phyloP scores from a whole-genome alignment of 805 yeast species.

The Starmerella davenportii region DNA sequence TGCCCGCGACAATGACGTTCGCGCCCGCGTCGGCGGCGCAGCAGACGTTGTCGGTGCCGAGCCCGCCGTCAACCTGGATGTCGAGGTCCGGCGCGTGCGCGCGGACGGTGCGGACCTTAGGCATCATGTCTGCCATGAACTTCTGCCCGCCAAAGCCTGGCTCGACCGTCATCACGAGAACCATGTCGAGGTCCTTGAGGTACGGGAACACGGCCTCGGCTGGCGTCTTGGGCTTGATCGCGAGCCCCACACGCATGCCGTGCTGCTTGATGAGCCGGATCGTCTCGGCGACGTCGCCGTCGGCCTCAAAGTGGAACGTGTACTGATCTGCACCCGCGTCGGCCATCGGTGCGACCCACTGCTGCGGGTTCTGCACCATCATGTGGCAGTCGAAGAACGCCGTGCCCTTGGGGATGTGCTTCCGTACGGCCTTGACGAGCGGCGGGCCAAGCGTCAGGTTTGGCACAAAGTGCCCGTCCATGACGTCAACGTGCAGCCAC shows the following conservation, averaged over 20 bases:
- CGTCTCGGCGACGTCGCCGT: slow-evolving; percentile 48
- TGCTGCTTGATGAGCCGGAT: slow-evolving; percentile 55
- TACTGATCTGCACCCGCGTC: slow-evolving; percentile 90
- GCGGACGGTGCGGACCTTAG: slow-evolving; percentile 70
- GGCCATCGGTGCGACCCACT: slow-evolving; percentile 86
- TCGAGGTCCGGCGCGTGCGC: slow-evolving; percentile 55
- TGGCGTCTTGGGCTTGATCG: slow-evolving; percentile 83
- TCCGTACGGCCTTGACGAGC: slow-evolving; percentile 58
- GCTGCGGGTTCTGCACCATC: slow-evolving; percentile 88
- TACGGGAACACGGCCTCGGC: slow-evolving; percentile 64
- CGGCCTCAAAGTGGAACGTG: slow-evolving; percentile 90
- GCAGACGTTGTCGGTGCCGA: slow-evolving; percentile 69
- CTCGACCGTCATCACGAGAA: slow-evolving; percentile 94
- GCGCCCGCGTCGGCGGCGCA: slow-evolving; percentile 95
- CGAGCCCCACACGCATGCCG: slow-evolving; percentile 90
- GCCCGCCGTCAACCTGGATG: slow-evolving; percentile 94
- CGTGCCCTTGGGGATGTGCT: slow-evolving; percentile 50
- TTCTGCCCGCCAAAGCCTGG: slow-evolving; percentile 98
- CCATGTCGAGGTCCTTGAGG: slow-evolving; percentile 73
- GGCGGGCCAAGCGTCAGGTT: slow-evolving; percentile 91
- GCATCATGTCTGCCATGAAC: slow-evolving; percentile 92
- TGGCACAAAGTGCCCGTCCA: slow-evolving; percentile 99
- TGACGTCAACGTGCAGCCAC: slow-evolving; percentile 95
- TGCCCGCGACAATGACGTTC: slow-evolving; percentile 94
- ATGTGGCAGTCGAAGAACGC: slow-evolving; percentile 85